Percentiles rank a stretch among this genome's conserved stretches.
These are phyloP conservation scores for Mycena crocata DNA, from an alignment of 768 basidiomycete species.

Conservation along the genomic window DNA sequence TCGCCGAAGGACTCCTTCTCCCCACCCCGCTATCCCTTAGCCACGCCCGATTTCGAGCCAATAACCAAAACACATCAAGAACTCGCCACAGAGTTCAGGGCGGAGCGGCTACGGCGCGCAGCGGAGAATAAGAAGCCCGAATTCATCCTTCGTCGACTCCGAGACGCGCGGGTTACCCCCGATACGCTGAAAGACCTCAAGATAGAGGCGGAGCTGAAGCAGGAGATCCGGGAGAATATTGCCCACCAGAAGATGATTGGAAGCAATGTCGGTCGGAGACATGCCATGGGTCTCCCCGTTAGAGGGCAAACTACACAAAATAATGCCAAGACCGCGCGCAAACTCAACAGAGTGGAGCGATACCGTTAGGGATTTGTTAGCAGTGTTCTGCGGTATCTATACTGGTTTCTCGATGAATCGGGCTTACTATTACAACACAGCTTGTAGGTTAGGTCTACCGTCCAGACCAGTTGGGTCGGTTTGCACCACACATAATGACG, in stretches of 20 bases:
- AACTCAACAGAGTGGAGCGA: conserved; percentile 88
- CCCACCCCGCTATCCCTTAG: conserved; percentile 76
- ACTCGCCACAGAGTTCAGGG: conserved; percentile 55
- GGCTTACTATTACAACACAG: too few species aligned
- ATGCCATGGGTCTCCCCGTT: conserved; percentile 94
- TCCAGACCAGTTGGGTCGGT: too few species aligned
- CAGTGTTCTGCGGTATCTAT: background rate
- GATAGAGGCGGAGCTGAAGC: conserved; percentile 89
- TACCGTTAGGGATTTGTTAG: conserved; percentile 36
- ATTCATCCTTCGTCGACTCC: conserved; percentile 20
- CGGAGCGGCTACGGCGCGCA: conserved; percentile 42
- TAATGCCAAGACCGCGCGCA: conserved; percentile 91
- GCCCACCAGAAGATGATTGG: conserved; percentile 94
- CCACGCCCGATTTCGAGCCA: conserved; percentile 62
- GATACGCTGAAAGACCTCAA: conserved; percentile 82
- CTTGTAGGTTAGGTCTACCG: too few species aligned
- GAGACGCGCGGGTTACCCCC: conserved; percentile 35
- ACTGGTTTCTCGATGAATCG: too few species aligned
- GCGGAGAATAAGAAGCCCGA: conserved; percentile 45
- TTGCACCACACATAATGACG: too few species aligned
- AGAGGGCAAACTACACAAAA: conserved; percentile 93
- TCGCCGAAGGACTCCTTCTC: conserved; percentile 83
- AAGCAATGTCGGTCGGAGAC: conserved; percentile 91
- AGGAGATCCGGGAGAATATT: conserved; percentile 90
- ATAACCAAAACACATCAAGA: conserved; percentile 54